Evolutionary conservation across 257 asterid species (phyloP), one percentile per base, ranked within the genome.

Genomic region (Fraxinus cuspidata): DNA sequence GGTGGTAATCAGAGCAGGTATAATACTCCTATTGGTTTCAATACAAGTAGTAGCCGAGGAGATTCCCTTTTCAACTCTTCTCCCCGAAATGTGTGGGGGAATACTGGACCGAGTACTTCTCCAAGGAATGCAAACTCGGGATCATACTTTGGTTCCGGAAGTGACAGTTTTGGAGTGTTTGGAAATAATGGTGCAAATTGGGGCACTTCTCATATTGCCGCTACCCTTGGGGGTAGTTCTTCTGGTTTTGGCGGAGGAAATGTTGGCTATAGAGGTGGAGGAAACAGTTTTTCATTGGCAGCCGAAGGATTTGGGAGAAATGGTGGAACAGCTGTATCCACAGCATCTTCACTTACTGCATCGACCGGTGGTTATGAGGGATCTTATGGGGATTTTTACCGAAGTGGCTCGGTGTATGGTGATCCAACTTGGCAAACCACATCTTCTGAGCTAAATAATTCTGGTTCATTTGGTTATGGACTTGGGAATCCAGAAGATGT

Each of bases 361-460:
- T 77, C 88, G 13, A 66, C 76, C n/a, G 83, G 89, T 73, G 77
- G 84, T 42, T 84, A 79, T 69, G 91, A 87, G 76, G 89, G 89
- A 28, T 76, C 85, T 21, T 86, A 81, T 32, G 91, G 87, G 67
- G 89, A 86, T 16, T 79, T 86, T 34, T 86, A 86, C 75, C 82
- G 83, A 9, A 60, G 88, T 79, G 77, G 84, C 60, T 86, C 84
- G 29, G 86, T 84, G 40, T 89, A 86, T 71, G 92, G 88, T 27
- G 94, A 89, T 75, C 89, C 87, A 10, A 88, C 94, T 56, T 89
- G 94, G 94, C 90, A 76, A 80, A 77, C 89, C n/a, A 31, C 86
- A 2, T 75, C 84, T 64, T 83, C 92, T 35, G 90, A 84, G 84
- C 81, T 86, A 35, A 86, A 81, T 53, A 77, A 74, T 81, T 21